These are phyloP conservation scores for Parathielavia appendiculata DNA, from an alignment of 495 filamentous ascomycete species.

Conservation along the genomic window DNA sequence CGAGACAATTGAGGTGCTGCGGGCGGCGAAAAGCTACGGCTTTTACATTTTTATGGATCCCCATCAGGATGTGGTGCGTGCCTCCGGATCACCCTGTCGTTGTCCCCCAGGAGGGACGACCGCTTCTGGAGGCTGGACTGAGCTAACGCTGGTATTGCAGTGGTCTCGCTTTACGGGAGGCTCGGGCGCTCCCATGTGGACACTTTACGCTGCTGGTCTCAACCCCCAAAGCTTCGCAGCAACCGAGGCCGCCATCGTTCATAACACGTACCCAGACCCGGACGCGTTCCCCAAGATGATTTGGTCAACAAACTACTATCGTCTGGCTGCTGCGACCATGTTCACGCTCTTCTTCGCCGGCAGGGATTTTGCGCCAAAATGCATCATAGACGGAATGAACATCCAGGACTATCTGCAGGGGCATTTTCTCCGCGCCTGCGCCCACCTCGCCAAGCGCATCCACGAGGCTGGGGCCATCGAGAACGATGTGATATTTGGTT, in stretches of 20 bases:
- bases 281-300: conserved; percentile 95
- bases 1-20: conserved; percentile 79
- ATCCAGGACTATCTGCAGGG: conserved; percentile 94
- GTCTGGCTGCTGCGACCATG: conserved; percentile 81
- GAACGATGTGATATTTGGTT: conserved; percentile 83
- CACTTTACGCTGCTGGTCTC: conserved; percentile 85
- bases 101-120: not conserved
- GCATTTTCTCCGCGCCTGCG: conserved; percentile 75
- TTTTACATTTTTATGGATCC: conserved; percentile 98
- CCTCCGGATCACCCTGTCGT: no score
- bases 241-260: conserved; percentile 89
- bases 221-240: conserved; percentile 77
- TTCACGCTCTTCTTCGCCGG: conserved; percentile 94
- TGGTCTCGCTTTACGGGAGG: conserved; percentile 94
- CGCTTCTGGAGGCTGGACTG: not conserved
- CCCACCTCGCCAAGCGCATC: conserved; percentile 75
- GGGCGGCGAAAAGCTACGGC: conserved; percentile 79
- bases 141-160: conserved; percentile 33
- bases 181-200: conserved; percentile 97
- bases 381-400: conserved; percentile 88
- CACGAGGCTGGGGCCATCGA: conserved; percentile 88
- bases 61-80: conserved; percentile 86
- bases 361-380: conserved; percentile 90
- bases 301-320: conserved; percentile 94
- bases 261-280: conserved; percentile 88